Evolutionary conservation across 2,329 filamentous ascomycete species (phyloP).

Genomic region (Colletotrichum limetticola): DNA sequence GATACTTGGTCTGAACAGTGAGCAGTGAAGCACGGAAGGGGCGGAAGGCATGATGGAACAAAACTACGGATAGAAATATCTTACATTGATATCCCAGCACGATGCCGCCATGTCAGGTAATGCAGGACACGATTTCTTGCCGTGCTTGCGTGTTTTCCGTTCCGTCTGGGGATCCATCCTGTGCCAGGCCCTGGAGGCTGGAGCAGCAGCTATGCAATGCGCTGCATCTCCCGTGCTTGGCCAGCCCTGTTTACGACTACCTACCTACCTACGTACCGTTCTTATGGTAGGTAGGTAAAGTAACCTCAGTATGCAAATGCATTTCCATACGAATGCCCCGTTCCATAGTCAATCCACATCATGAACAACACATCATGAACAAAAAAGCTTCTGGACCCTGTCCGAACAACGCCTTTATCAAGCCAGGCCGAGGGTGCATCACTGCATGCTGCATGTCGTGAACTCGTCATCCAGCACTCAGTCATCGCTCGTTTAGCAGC

Average conservation of each 20-base stretch:
- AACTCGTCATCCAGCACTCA: neutral
- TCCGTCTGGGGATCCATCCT: conserved; percentile 23
- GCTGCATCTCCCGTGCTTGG: neutral
- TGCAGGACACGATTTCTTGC: conserved; percentile 8
- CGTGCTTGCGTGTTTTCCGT: conserved; percentile 21
- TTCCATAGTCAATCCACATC: neutral
- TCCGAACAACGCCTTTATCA: neutral
- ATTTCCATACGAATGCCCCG: neutral
- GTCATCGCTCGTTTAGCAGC: neutral
- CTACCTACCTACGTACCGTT: too few relatives aligned
- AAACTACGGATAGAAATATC: neutral
- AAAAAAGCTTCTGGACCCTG: neutral
- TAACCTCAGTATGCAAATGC: neutral
- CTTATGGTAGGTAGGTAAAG: too few relatives aligned
- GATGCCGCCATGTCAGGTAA: too few relatives aligned
- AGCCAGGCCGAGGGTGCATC: neutral
- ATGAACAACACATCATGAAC: neutral
- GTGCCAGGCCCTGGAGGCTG: conserved; percentile 6
- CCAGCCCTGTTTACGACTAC: neutral
- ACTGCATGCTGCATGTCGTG: neutral
- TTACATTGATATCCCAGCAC: neutral
- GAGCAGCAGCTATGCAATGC: conserved; percentile 15
- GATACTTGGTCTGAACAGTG: too few relatives aligned
- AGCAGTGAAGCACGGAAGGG: neutral
- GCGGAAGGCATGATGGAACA: neutral